A percentile compares a stretch with the other conserved stretches of the same genome.
Evolutionary conservation across 306 rosid genomes (phyloP).

Genomic region (Heteromeles arbutifolia): DNA sequence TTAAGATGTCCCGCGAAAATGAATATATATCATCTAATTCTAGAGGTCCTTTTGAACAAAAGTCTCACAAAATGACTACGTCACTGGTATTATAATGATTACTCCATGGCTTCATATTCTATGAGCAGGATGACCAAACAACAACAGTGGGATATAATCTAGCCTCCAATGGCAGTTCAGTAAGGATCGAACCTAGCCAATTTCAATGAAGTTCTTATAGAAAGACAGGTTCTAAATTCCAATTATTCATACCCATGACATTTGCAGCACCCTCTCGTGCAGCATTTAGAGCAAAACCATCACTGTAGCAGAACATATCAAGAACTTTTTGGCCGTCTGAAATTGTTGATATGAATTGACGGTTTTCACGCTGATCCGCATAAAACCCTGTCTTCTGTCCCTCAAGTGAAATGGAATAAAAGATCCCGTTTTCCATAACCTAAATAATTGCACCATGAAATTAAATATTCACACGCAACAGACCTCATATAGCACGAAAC

Average conservation of each 20-base stretch:
- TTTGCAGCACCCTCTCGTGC: slow-evolving; percentile 64
- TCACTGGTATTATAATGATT: not conserved
- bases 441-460: slow-evolving; percentile 19
- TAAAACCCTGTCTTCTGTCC: slow-evolving; percentile 98
- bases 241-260: slow-evolving; percentile 59
- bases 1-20: not conserved
- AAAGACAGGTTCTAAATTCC: not conserved
- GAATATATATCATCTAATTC: not conserved
- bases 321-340: slow-evolving; percentile 70
- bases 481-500: slow-evolving; percentile 2
- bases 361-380: slow-evolving; percentile 92
- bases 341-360: slow-evolving; percentile 67
- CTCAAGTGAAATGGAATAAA: slow-evolving; percentile 65
- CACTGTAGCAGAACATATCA: slow-evolving; percentile 93
- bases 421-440: slow-evolving; percentile 73
- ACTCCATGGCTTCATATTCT: not conserved
- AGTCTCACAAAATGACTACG: not conserved
- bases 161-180: not conserved
- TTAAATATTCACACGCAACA: slow-evolving; percentile 1
- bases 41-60: not conserved
- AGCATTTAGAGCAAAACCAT: slow-evolving; percentile 88
- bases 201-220: not conserved
- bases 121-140: not conserved
- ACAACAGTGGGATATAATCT: not conserved
- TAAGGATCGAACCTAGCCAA: not conserved